Base-by-base conservation (phyloP, 441 rosid genomes). In the Cnidoscolus chayamansa region DNA sequence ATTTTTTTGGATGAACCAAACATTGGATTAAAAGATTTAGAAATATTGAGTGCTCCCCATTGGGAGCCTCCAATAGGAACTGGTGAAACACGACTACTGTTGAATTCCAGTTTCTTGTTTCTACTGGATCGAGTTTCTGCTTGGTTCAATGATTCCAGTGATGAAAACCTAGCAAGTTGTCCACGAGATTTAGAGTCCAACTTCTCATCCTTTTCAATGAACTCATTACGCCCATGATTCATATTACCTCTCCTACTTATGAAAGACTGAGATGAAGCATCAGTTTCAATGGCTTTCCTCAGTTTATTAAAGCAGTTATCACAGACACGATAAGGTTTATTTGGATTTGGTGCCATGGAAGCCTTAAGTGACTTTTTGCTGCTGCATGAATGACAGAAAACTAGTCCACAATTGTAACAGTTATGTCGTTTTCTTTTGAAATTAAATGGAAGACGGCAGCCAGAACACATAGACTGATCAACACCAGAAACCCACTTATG, bases 401-500 rank as follows among this genome's bases (percentile, higher is more conserved):
- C 96, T 51, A 90, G 86, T 71, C 99, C 99, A 74, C 99, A 94
- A 56, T 94, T 88, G 78, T 92, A 94, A 83, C 99, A 94, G 72
- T 94, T 94, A 75, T 94, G 99, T 62, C 97, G 88, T 83, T 94
- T 94, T 75, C 99, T 86, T 80, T 87, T 90, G 81, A 92, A 94
- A 86, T 82, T 94, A 81, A 94, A 92, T 54, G 90, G 94, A 71
- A 85, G 84, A 62, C 93, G 96, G 76, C 99, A 94, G 71, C 99
- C 99, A 76, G 99, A 94, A 78, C 99, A 94, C 96, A 90, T 90
- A 50, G 98, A 94, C 81, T 90, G 98, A 78, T 94, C 99, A 80
- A 90, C 80, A 67, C 97, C 94, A 30, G 96, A 90, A 70, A 88
- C 93, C 94, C 94, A 88, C 76, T 91, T 92, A 67, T 94, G 99